Conservation (phyloP, 805 yeast species). For the Candida sanyiensis region DNA sequence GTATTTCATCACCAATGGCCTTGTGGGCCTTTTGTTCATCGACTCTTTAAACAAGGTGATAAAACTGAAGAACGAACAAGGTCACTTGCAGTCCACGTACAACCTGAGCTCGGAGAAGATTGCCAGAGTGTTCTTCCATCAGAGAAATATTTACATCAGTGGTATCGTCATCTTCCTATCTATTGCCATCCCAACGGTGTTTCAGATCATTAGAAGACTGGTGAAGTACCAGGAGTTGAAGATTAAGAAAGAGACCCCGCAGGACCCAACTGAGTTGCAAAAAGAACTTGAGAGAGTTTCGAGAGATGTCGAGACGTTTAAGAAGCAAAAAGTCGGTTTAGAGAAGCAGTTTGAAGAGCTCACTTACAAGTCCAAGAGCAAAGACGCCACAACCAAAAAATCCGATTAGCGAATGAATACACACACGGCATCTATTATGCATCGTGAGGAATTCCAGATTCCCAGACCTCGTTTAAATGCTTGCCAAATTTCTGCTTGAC, state of each 20-base stretch:
- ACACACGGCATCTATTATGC: not conserved
- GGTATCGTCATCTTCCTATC: slow-evolving; percentile 57
- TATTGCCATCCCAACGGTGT: slow-evolving; percentile 49
- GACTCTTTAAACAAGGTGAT: slow-evolving; percentile 47
- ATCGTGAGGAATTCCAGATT: slow-evolving; percentile 35
- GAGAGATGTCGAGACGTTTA: slow-evolving; percentile 43
- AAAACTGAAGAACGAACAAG: slow-evolving; percentile 25
- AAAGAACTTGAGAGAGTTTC: slow-evolving; percentile 28
- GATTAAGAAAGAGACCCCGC: slow-evolving; percentile 9
- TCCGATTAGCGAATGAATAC: slow-evolving; percentile 16
- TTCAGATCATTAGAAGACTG: slow-evolving; percentile 46
- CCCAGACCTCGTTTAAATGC: slow-evolving; percentile 66
- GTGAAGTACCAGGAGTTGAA: slow-evolving; percentile 40
- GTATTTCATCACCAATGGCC: slow-evolving; percentile 32
- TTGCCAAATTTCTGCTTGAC: slow-evolving; percentile 47
- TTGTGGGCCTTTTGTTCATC: slow-evolving; percentile 45
- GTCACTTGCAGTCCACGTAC: slow-evolving; percentile 21
- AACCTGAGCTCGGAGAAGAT: slow-evolving; percentile 41
- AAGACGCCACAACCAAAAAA: slow-evolving; percentile 21
- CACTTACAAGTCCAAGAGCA: slow-evolving; percentile 23
- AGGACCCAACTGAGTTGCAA: slow-evolving; percentile 15
- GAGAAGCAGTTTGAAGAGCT: slow-evolving; percentile 44
- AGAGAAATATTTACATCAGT: slow-evolving; percentile 55
- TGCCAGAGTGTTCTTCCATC: slow-evolving; percentile 57
- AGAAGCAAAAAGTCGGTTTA: slow-evolving; percentile 45